Evolutionary conservation across 2,329 filamentous ascomycete genomes (phyloP).

Genomic region (Botryotinia narcissicola): DNA sequence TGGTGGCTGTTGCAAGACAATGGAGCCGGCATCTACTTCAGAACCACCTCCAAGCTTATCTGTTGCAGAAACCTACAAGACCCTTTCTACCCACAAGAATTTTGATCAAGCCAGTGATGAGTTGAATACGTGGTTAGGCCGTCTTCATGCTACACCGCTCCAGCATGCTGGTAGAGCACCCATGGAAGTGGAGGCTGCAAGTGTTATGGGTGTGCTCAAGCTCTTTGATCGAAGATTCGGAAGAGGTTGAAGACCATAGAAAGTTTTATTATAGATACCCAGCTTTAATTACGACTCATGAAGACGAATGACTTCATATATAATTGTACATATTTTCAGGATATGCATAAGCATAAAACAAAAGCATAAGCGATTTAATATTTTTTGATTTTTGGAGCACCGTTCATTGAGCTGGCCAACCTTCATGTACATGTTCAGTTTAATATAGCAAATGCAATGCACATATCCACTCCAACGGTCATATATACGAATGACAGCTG

Average conservation of each 20-base stretch:
- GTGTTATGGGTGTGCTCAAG: constrained; percentile 81
- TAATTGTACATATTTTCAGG: constrained; percentile 8
- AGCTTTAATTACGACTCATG: constrained; percentile 11
- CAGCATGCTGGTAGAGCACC: constrained; percentile 48
- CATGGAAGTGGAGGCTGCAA: constrained; percentile 77
- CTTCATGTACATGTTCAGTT: background rate
- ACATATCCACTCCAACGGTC: background rate
- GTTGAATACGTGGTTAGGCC: constrained; percentile 72
- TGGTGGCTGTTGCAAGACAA: constrained; percentile 61
- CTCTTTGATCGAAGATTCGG: constrained; percentile 77
- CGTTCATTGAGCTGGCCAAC: background rate
- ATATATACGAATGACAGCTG: background rate
- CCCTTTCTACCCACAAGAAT: constrained; percentile 71
- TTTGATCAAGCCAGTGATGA: constrained; percentile 73
- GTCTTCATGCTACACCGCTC: constrained; percentile 58
- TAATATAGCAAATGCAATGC: background rate
- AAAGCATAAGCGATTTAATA: constrained; percentile 1
- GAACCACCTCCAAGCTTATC: constrained; percentile 53
- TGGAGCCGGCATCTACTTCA: constrained; percentile 32
- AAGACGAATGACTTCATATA: constrained; percentile 9
- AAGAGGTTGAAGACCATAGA: constrained; percentile 35
- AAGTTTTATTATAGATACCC: constrained; percentile 12
- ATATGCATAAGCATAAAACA: background rate
- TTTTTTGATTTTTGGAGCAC: background rate
- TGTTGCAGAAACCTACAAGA: constrained; percentile 77